Base-by-base conservation (phyloP, 2,329 filamentous ascomycete species). In the Calonectria henricotiae region DNA sequence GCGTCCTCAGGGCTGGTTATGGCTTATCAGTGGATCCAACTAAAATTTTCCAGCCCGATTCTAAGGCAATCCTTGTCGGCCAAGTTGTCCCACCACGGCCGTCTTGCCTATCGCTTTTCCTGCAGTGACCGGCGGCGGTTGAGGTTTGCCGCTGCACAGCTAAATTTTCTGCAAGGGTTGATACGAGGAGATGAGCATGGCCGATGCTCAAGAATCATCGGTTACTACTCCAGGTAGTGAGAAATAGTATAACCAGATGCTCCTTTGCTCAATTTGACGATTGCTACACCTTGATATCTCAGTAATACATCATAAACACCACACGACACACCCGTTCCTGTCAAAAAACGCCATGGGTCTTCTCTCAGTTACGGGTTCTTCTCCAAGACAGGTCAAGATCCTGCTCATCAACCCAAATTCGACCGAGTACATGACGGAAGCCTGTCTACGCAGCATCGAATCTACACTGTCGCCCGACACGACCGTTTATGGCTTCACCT, bases 371-470 rank as follows among this genome's bases (percentile, higher is more conserved):
- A 32, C 39, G 4, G 55, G 55, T 20, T 20, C 37, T 2, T 15
- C 55, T 3, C 37, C 39, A 4, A 41, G n/a, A 20, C 27, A 51
- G 32, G 43, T 63, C 61, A 63, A 63, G 7, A 51, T 63, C 44
- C 44, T 63, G 32, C 61, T 63, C 20, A 63, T 63, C 61, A 63
- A 63, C 61, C 61, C 61, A n/a, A 63, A 63, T 11, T 37, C 61
- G 4, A 63, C 61, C 43, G 43, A 46, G 15, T 63, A 63, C 43
- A 63, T 63, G 61, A 63, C 61, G 32, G 61, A 63, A 15, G 32
- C 32, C 27, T 63, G 61, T 6, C 61, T 63, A 8, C 43, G 32
- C 11, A 20, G 44, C 20, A 63, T 63, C 20, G 2, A 23, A 11
- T n/a, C n/a, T 6, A 63, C 61, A 17, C 15, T 63, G 20, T 30